Base-by-base conservation (phyloP, 805 yeast genomes). In the Candida ovalis region DNA sequence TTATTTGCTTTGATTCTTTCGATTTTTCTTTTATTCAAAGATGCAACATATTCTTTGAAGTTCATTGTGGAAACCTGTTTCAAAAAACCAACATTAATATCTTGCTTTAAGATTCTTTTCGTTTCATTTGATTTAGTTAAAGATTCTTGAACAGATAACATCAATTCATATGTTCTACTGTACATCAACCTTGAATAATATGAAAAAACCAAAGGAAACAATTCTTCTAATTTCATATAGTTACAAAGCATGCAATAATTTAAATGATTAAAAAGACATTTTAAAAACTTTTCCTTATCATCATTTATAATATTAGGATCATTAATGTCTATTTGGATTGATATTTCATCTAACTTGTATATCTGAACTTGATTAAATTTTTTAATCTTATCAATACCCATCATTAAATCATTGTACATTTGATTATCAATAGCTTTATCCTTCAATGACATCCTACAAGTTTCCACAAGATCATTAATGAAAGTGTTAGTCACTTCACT, bases 201-300 rank as follows among this genome's bases (percentile, higher is more conserved):
- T 9, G 67, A 63, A 38, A 66, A 64, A 15, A 58, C 57, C 22
- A 68, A 41, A 1, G 72, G 72, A n/a, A 53, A 49, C 3, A 35
- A 27, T 4, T 40, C n/a, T 40, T 63, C 66, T 19, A 66, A 46
- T 9, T 56, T 41, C 28, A 61, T 12, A 17, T 56, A 54, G 24
- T 56, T 51, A 41, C 64, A 53, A 10, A 58, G 47, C 54, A 64
- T 47, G 10, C 58, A 40, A 43, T 59, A 61, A 46, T 67, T 66
- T 32, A 64, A 50, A 47, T 59, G 58, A 10, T 55, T 44, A 6
- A 56, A 30, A n/a, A 60, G 15, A 4, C 18, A 19, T 9, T 25
- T 24, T 8, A 50, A 30, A 2, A n/a, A 24, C 6, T 28, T 28
- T 1, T n/a, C n/a, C n/a, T 15, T 19, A 18, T 47, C 33, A 2